Base-by-base conservation (phyloP, 179 eudicot species). In the Beta lomatogona region DNA sequence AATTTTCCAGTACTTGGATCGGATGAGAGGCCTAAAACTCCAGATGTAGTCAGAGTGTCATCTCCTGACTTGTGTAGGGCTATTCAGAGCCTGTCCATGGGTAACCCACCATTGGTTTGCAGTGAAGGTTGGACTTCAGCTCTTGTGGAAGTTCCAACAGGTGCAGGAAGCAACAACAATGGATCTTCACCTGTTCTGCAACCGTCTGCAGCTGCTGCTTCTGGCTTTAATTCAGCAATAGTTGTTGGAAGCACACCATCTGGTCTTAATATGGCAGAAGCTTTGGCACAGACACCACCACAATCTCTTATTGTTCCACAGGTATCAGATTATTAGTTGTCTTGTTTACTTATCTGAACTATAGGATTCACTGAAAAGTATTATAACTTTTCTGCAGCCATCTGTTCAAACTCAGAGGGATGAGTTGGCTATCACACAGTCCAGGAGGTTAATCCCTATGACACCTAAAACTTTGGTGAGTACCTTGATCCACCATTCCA, bases 241-340 rank as follows among this genome's bases (percentile, higher is more conserved):
- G 83, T 75, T 82, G 75, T 81, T 57, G 73, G 81, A 57, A 84
- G 85, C 83, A 66, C 77, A 48, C 31, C 82, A 48, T 55, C 61
- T 76, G 91, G 90, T 75, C 92, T 90, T 25, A 94, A 91, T 77
- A 94, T 94, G 98, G 98, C 98, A 48, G 94, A 93, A 84, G 84
- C 97, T 69, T 86, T 94, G 82, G 92, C 83, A 77, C 96, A 91
- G 82, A 89, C 92, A 68, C 88, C 97, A 60, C 75, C 85, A 46
- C 91, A 87, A 71, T 84, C 90, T 80, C 88, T 85, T 52, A 85
- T 82, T 44, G 18, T 79, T 66, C 84, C 92, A 18, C 93, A 94
- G 94, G 98, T 93, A 82, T 57, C 58, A 36, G 36, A 63, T 48
- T 45, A 18, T 54, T 41, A 75, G 0, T 73, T 9, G 21, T 55